Conservation (phyloP, 805 yeast species). For the Kazachstania kunashirensis region DNA sequence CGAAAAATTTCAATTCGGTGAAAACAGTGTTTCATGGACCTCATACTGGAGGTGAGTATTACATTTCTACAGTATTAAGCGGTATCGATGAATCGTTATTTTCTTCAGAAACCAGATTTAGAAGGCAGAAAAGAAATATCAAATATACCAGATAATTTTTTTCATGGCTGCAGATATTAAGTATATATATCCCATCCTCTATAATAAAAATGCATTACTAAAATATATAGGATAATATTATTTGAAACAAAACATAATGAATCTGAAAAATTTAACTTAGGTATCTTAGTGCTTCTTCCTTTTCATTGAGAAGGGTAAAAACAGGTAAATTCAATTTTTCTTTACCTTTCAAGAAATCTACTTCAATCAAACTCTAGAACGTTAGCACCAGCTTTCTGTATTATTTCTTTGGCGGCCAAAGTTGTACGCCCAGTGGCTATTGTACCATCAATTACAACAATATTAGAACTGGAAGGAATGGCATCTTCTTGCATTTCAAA, state of each 20-base stretch:
- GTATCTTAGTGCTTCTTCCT: constrained; percentile 46
- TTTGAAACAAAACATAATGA: no score
- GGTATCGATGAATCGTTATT: constrained; percentile 29
- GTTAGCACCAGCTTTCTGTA: constrained; percentile 52
- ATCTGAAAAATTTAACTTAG: no score
- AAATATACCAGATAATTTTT: constrained; percentile 21
- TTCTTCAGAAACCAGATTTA: constrained; percentile 17
- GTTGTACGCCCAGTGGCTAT: constrained; percentile 98
- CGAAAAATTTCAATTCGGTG: constrained; percentile 51
- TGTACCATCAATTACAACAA: constrained; percentile 85
- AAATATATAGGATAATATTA: no score
- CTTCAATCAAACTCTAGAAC: constrained; percentile 77
- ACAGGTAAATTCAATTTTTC: constrained; percentile 74
- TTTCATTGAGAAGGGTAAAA: constrained; percentile 81
- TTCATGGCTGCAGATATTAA: no score
- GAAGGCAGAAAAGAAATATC: constrained; percentile 14
- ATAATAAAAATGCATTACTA: no score
- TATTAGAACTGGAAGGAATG: constrained; percentile 69
- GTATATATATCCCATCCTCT: no score
- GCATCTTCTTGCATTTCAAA: constrained; percentile 82
- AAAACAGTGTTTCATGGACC: constrained; percentile 84
- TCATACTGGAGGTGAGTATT: constrained; percentile 65
- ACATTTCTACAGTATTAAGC: constrained; percentile 56
- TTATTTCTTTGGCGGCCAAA: constrained; percentile 79
- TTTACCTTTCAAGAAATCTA: constrained; percentile 88